Evolutionary conservation across 305 asterid species (phyloP).

Genomic region (Lippia alba): DNA sequence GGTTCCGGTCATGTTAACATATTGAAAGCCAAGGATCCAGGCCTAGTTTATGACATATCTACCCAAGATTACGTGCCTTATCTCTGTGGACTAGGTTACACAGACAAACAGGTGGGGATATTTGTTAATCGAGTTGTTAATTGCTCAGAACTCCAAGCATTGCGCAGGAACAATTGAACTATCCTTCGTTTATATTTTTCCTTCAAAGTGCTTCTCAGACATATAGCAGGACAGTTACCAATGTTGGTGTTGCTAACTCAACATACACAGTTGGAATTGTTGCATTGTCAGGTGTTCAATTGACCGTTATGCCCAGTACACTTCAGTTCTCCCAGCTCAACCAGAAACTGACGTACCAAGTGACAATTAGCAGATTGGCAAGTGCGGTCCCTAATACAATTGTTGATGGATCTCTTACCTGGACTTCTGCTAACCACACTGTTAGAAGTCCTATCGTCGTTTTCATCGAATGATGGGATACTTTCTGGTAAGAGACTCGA

Average conservation of each 20-base stretch:
- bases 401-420: no score
- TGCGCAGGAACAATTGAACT: slow-evolving; percentile 19
- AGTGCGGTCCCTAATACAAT: no score
- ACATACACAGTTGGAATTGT: slow-evolving; percentile 25
- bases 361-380: no score
- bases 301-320: slow-evolving; percentile 27
- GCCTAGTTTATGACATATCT: slow-evolving; percentile 21
- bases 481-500: no score
- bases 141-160: no score
- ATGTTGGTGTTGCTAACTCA: slow-evolving; percentile 32
- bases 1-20: slow-evolving; percentile 38
- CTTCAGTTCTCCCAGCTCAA: slow-evolving; percentile 21
- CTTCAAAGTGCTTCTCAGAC: slow-evolving; percentile 14
- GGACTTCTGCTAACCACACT: no score
- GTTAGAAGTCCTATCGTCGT: no score
- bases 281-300: slow-evolving; percentile 4
- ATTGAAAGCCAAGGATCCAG: slow-evolving; percentile 25
- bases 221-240: slow-evolving; percentile 40
- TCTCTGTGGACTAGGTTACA: slow-evolving; percentile 16
- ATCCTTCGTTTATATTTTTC: slow-evolving; percentile 34
- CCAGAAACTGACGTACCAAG: slow-evolving; percentile 1
- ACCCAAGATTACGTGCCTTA: slow-evolving; percentile 21
- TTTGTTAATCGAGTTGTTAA: background rate
- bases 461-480: no score
- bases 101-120: slow-evolving; percentile 10